phyloP scores from a whole-genome alignment of 2,329 filamentous ascomycete genomes.

The Camptophora hylomeconis region DNA sequence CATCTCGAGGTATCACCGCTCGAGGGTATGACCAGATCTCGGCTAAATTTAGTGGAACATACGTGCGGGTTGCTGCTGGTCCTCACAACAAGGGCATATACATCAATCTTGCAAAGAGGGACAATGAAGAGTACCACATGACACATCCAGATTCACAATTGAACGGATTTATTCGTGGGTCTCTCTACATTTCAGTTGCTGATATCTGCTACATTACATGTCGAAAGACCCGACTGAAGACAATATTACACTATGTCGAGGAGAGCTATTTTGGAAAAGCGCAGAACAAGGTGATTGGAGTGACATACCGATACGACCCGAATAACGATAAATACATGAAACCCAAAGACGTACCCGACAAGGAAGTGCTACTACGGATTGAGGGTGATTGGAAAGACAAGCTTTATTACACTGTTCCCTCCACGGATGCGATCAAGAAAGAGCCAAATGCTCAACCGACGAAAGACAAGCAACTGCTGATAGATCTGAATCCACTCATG shows the following conservation, averaged over 20 bases:
- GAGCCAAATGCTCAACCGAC: conserved; percentile 33
- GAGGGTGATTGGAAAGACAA: conserved; percentile 75
- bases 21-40: conserved; percentile 91
- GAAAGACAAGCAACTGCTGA: conserved; percentile 56
- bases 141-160: conserved; percentile 90
- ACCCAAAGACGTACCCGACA: conserved; percentile 75
- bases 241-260: conserved; percentile 82
- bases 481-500: conserved; percentile 74
- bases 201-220: conserved; percentile 84
- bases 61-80: conserved; percentile 79
- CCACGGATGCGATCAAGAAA: conserved; percentile 7
- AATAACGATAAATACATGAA: conserved; percentile 67
- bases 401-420: conserved; percentile 43
- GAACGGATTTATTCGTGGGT: conserved; percentile 73
- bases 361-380: conserved; percentile 69
- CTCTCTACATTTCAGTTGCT: conserved; percentile 79
- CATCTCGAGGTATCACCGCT: conserved; percentile 76
- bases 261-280: conserved; percentile 88
- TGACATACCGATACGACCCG: conserved; percentile 82
- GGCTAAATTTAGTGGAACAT: conserved; percentile 94
- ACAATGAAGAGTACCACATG: conserved; percentile 85
- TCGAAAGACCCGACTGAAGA: conserved; percentile 79
- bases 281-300: conserved; percentile 81
- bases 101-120: conserved; percentile 65
- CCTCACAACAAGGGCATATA: conserved; percentile 95